phyloP scores from a whole-genome alignment of 345 rosid genomes.

The Eucalyptus marginata region DNA sequence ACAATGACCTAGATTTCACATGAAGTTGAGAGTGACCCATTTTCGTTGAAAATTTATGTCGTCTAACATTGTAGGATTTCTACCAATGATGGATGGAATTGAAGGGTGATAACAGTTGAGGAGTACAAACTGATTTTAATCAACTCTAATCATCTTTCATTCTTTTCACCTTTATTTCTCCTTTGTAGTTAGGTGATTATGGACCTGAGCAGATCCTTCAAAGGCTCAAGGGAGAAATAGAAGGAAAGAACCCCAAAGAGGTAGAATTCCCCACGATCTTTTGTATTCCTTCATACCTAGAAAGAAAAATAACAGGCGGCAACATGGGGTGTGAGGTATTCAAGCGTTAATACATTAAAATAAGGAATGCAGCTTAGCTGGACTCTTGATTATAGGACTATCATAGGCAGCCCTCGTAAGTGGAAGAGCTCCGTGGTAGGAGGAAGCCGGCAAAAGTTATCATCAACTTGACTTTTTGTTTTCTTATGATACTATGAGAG shows the following conservation, averaged over 20 bases:
- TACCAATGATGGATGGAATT: background rate
- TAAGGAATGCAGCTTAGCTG: no score
- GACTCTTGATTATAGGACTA: no score
- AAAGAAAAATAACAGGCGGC: no score
- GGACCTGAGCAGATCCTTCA: rapidly evolving
- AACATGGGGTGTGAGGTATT: no score
- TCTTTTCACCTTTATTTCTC: background rate
- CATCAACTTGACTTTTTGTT: no score
- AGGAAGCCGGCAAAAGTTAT: no score
- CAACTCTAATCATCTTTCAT: background rate
- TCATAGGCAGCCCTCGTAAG: no score
- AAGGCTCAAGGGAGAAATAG: no score
- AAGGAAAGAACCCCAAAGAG: no score
- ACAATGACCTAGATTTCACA: background rate
- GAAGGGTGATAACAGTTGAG: background rate
- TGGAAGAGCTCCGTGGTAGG: no score
- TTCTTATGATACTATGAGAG: background rate
- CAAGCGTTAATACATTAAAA: no score
- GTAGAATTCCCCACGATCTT: no score
- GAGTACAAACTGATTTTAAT: background rate
- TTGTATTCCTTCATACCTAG: rapidly evolving
- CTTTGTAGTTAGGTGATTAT: background rate
- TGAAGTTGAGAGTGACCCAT: background rate
- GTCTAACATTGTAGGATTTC: background rate
- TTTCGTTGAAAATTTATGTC: background rate